Base-by-base conservation (phyloP, 2,329 filamentous ascomycete species). In the Chrysosporium keratinophilum region DNA sequence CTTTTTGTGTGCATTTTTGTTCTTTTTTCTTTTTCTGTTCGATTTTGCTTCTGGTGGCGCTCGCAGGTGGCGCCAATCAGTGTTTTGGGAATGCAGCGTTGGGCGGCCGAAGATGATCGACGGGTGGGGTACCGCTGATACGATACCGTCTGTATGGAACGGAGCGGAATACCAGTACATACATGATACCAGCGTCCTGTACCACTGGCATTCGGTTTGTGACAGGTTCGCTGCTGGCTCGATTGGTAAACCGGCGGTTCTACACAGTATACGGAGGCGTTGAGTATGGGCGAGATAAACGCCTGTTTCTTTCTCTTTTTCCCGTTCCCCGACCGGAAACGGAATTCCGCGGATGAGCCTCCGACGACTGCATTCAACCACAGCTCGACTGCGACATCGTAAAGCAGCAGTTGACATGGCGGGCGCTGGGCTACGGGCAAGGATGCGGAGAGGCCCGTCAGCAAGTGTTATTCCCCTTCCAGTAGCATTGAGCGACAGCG, bases 401-500 rank as follows among this genome's bases (percentile, higher is more conserved):
- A 43, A 43, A 43, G 41, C 15, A 20, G 41, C 6, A 20, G 10
- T 20, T 15, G 41, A 20, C 4, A 39, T 39, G 35, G n/a, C 41
- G 3, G 15, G 17, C 5, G 4, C 3, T 7, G 47, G 31, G 12
- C 15, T 41, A 42, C n/a, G 12, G 12, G 17, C 47, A 50, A 50
- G 47, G 47, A 50, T 50, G 5, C 33, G 19, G 5, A n/a, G 33
- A 11, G 44, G 14, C 31, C 6, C 14, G 35, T 28, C 40, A 37
- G 23, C 23, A 3, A 28, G 23, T 28, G 23, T 28, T 28, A 28
- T 28, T 28, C 49, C 44, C 41, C 17, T 52, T 52, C 31, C 40
- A 45, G 49, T 45, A 50, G 48, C 40, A 52, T 52, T 52, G 40
- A 44, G 40, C 39, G 49, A 44, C 6, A 33, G 28, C 49, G 49